Base-by-base conservation (phyloP, 2,329 filamentous ascomycete species). In the Leptographium galeiforme region DNA sequence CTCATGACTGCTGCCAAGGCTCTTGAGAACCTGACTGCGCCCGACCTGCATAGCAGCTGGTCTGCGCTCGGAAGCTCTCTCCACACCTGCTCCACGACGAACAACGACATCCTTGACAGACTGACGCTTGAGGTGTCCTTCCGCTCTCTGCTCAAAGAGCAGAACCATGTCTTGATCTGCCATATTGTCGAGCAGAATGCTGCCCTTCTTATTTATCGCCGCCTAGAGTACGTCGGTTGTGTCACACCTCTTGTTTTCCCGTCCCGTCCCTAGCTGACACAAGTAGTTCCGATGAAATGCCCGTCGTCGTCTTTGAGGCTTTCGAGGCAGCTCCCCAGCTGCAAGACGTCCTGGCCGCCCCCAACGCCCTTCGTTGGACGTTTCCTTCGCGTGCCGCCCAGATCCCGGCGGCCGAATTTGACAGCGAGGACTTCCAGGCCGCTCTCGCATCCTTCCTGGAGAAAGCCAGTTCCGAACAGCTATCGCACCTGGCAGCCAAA, bases 251-350 rank as follows among this genome's bases (percentile, higher is more conserved):
- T 34, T 3, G 19, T 3, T 5, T 30, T 5, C n/a, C 6, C 16
- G 8, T 6, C 8, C 2, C 14, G 7, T 1, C 8, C 36, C 5
- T 32, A 2, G 14, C 18, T 49, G 57, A 25, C 57, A 54, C 4
- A 16, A 38, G 30, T 25, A 50, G 48, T 34, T 34, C n/a, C 33
- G 8, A 38, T 6, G 51, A 38, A n/a, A 38, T 30, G 51, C 57
- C 58, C 57, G 74, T 58, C 25, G 57, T 59, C 57, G 74, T 58
- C 18, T 79, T 53, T 48, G 82, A 86, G 62, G 70, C 70, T 0
- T 85, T 85, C 53, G 81, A 86, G 61, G 70, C 75, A 0, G 81
- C 80, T 0, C 68, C 82, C 0, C 61, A 62, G 0, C 76, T 75
- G 1, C 68, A 77, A 45, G 64, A 71, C 14, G 75, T 82, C 0